Base-by-base conservation (phyloP, 345 rosid genomes). In the Murraya koenigii region DNA sequence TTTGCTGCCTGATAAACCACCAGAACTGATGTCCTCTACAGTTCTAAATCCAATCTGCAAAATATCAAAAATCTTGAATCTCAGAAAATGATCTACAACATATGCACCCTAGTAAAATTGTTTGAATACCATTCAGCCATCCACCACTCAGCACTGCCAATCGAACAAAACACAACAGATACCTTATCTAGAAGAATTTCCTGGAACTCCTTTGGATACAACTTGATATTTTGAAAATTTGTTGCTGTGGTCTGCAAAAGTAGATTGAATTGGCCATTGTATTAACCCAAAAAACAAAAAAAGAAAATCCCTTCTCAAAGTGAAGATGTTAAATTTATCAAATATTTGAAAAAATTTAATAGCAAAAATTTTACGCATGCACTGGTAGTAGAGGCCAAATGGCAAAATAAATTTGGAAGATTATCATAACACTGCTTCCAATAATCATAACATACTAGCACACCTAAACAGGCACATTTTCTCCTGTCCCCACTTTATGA, bases 131-230 rank as follows among this genome's bases (percentile, higher is more conserved):
- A 60, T 59, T 23, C 23, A 19, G n/a, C 69, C 28, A 58, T 55
- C 64, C 71, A 8, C 44, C 23, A n/a, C 3, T 15, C 55, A 71
- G 36, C 61, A 66, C 61, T 54, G 63, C 11, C 7, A 28, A 8
- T 22, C 7, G 22, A 74, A 60, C 25, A 75, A 26, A 33, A 28
- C 55, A 74, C 20, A 23, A 61, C 26, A 30, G 19, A 66, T 88
- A 92, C 99, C 97, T 94, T 94, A 72, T 96, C 98, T 47, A 96
- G 86, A 74, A 96, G 98, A 81, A 92, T 89, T 70, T 94, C 97
- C 79, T 79, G 90, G 83, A 96, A 94, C 32, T 64, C 59, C 5
- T 88, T 84, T 7, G 98, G 98, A 28, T 79, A 87, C 71, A 87
- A 72, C 61, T 64, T 49, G 72, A 96, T 92, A 11, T 58, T 76